Conservation (phyloP, 805 yeast species). For the Ogataea degrootiae region DNA sequence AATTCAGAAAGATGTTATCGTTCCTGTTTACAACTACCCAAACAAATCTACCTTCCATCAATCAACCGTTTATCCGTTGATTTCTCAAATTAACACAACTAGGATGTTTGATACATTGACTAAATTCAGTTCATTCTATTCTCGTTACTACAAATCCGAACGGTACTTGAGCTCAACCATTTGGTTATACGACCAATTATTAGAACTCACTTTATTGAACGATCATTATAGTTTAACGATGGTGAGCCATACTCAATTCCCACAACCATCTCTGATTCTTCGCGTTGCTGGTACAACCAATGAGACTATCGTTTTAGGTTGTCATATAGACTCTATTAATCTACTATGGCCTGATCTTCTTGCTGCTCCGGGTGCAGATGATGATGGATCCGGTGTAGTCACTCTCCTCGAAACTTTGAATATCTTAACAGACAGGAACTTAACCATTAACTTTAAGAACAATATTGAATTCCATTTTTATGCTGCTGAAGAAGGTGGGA, state of each 20-base stretch:
- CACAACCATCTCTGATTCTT: slow-evolving; percentile 18
- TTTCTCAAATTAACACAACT: slow-evolving; percentile 6
- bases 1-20: slow-evolving; percentile 5
- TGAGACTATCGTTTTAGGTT: slow-evolving; percentile 63
- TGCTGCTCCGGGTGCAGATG: slow-evolving; percentile 92
- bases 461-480: slow-evolving; percentile 89
- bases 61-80: slow-evolving; percentile 31
- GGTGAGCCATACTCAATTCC: slow-evolving; percentile 13
- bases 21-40: slow-evolving; percentile 49
- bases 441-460: slow-evolving; percentile 37
- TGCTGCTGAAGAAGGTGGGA: slow-evolving; percentile 91
- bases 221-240: slow-evolving; percentile 12
- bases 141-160: slow-evolving; percentile 74
- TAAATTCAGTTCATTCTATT: slow-evolving; percentile 33
- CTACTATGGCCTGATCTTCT: slow-evolving; percentile 64
- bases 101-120: slow-evolving; percentile 7
- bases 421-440: slow-evolving; percentile 1
- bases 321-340: slow-evolving; percentile 83
- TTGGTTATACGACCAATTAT: slow-evolving; percentile 51
- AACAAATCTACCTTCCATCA: slow-evolving; percentile 29
- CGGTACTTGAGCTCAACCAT: slow-evolving; percentile 63
- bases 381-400: slow-evolving; percentile 83
- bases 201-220: neutral
- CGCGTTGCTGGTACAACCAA: slow-evolving; percentile 8
- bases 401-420: slow-evolving; percentile 68